A percentile compares a stretch with the other conserved stretches of the same genome.
Evolutionary conservation across 2,329 filamentous ascomycete species (phyloP).

Genomic region (Metarhizium guizhouense): DNA sequence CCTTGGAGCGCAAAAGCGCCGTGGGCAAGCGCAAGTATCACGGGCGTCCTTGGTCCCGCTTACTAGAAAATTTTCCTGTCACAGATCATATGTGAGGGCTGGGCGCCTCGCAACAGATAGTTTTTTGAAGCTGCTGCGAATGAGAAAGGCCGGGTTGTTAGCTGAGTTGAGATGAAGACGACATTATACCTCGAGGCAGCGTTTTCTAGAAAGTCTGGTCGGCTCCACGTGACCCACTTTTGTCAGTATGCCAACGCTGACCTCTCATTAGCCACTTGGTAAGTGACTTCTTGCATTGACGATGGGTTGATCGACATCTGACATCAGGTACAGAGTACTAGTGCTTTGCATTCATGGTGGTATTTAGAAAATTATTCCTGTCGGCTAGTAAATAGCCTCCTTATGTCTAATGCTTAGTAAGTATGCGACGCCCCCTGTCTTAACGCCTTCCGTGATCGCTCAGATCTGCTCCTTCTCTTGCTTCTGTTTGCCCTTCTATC

Average conservation of each 20-base stretch:
- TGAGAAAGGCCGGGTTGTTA: not conserved
- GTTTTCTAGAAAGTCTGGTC: not conserved
- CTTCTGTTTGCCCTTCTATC: constrained; percentile 15
- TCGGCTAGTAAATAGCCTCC: no score
- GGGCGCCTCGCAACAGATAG: not conserved
- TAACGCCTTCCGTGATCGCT: not conserved
- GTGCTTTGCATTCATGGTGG: no score
- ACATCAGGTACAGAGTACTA: no score
- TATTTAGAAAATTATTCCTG: no score
- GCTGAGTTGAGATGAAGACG: not conserved
- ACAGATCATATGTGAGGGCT: not conserved
- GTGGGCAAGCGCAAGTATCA: not conserved
- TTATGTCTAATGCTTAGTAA: not conserved
- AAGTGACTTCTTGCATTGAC: no score
- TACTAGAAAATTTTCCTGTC: not conserved
- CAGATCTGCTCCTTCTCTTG: constrained; percentile 5
- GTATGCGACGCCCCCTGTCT: not conserved
- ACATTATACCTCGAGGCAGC: not conserved
- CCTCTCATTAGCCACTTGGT: no score
- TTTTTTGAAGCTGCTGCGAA: not conserved
- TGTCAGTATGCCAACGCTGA: not conserved
- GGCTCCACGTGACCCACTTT: constrained; percentile 4
- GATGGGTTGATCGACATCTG: no score
- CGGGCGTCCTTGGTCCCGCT: not conserved
- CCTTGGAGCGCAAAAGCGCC: not conserved